Percentiles rank a stretch among this genome's conserved stretches.
These are phyloP conservation scores for Aristolochia californica DNA, from an alignment of 164 flowering plant species.

Conservation along the genomic window DNA sequence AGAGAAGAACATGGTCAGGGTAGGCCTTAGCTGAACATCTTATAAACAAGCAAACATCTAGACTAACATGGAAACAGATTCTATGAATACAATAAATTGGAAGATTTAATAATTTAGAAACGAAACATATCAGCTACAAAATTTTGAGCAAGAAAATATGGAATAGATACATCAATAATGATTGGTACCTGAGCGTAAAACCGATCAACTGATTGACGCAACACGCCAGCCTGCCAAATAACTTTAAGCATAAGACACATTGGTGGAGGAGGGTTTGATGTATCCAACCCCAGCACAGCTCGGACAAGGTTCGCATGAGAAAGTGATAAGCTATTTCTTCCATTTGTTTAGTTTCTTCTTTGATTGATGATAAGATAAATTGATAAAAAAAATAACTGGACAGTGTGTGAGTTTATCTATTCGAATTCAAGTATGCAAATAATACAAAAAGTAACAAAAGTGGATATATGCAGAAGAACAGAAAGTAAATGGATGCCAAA, in stretches of 20 bases:
- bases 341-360: background rate
- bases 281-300: background rate
- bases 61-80: background rate
- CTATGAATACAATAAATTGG: background rate
- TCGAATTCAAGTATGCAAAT: background rate
- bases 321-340: background rate
- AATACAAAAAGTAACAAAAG: no score
- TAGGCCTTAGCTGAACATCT: background rate
- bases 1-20: background rate
- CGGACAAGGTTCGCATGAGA: background rate
- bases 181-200: conserved; percentile 51
- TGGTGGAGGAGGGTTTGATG: background rate
- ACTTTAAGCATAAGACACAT: background rate
- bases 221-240: conserved; percentile 49
- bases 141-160: background rate
- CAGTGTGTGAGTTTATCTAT: background rate
- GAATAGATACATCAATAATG: background rate
- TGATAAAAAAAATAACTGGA: background rate
- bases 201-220: conserved; percentile 56
- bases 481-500: no score
- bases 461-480: no score
- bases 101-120: background rate
- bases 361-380: background rate
- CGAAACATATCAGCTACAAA: background rate
- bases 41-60: background rate